Evolutionary conservation across 495 filamentous ascomycete species (phyloP).

Genomic region (Friedmanniomyces simplex): DNA sequence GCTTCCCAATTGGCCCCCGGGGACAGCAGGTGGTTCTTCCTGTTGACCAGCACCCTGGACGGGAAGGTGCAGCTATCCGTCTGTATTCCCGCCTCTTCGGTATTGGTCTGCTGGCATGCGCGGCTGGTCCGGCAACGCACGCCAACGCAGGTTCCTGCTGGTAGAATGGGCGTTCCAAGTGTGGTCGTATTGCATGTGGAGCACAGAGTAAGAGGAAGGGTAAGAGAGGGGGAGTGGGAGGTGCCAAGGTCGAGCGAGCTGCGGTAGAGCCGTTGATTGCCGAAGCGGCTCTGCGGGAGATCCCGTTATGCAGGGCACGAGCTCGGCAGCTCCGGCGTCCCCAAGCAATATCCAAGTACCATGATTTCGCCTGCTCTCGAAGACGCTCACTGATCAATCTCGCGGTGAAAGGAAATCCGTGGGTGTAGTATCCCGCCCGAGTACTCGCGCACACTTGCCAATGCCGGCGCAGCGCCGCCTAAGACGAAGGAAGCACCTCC

Average conservation of each 20-base stretch:
- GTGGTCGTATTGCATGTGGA: too few relatives aligned
- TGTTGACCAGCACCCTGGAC: not conserved
- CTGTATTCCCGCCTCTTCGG: not conserved
- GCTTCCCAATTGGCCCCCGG: too few relatives aligned
- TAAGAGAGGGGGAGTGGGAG: not conserved
- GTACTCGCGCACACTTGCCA: not conserved
- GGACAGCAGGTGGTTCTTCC: too few relatives aligned
- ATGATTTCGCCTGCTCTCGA: too few relatives aligned
- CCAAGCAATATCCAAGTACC: too few relatives aligned
- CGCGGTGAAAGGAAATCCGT: too few relatives aligned
- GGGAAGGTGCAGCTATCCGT: not conserved
- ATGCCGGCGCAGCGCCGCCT: constrained; percentile 1
- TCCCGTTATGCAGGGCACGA: not conserved
- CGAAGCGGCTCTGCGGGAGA: not conserved
- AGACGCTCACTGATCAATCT: too few relatives aligned
- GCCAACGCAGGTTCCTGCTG: too few relatives aligned
- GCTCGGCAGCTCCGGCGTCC: too few relatives aligned
- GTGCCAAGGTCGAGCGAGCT: not conserved
- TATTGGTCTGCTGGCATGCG: not conserved
- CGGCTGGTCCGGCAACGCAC: too few relatives aligned
- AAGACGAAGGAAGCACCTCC: not conserved
- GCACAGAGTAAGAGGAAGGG: not conserved
- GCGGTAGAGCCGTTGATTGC: not conserved
- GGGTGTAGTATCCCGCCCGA: too few relatives aligned
- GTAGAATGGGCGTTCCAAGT: too few relatives aligned